Base-by-base conservation (phyloP, 1,284 basidiomycete genomes). In the Rhodotorula sp. region DNA sequence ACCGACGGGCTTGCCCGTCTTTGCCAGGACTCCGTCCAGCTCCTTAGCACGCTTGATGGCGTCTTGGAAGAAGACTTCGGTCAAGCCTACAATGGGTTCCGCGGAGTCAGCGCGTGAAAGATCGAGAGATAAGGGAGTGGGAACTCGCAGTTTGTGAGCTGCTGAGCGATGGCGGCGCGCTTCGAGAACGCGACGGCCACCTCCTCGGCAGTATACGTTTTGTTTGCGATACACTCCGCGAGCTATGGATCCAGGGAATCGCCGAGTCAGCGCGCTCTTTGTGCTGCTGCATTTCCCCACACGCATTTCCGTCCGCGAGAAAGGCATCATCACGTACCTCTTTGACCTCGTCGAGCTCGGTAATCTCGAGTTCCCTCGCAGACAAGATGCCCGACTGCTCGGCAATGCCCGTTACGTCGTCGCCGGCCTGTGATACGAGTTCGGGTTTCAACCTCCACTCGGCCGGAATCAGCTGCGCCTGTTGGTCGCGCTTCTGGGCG, bases 21-120 rank as follows among this genome's bases (percentile, higher is more conserved):
- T 78, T 63, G 82, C 82, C 37, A 88, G 78, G 75, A 86, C 80
- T 3, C 82, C 84, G 73, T 90, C 89, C 5, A 89, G 82, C 77
- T 85, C 82, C 54, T 78, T 80, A 5, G 89, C 89, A n/a, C 85
- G 81, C 45, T 80, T 80, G 17, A 89, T 79, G 0, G 86, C 88
- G 30, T 84, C 84, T 0, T 87, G 62, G 26, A 71, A 61, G 62
- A 64, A 68, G 54, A 71, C 62, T n/a, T 66, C 68, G 30, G 67
- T 68, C 20, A 68, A 24, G 62, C 67, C 56, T 65, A 26, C 26
- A 14, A 3, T 1, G 15, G 1, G 42, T 17, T n/a, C n/a, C n/a
- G n/a, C 5, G 26, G 80, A 45, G 60, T 63, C 7, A 81, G 78
- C n/a, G 33, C 45, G 22, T 45, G n/a, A 24, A 7, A 17, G 42